Evolutionary conservation across 768 basidiomycete species (phyloP), one percentile per base, ranked within the genome.

Genomic region (Macrocybe gigantea): DNA sequence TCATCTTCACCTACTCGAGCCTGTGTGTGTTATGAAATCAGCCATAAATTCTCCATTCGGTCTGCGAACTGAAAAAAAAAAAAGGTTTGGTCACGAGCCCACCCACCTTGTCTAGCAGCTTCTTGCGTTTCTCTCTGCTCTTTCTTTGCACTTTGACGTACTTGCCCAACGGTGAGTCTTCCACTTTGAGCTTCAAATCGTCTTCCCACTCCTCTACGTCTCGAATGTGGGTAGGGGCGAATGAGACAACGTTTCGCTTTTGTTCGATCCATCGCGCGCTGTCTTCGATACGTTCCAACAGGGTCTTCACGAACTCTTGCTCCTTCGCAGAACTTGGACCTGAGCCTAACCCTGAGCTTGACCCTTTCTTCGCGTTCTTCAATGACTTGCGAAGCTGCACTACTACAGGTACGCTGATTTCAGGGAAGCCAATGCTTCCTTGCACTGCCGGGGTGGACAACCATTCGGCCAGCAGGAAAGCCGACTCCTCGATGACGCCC

Each of bases 381-480:
- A 94, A 56, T 47, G 79, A 74, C 54, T 86, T 85, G 38, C 82
- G 81, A 44, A 99, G 70, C 1, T 79, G 70, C 8, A 88, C 75
- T 11, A 83, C 67, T 34, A 93, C 70, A 2, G 94, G 93, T 9
- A 97, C 79, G 10, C 82, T 74, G 36, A 95, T 75, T 67, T 99
- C 96, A 2, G 96, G 95, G 74, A 96, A 98, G 1, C 91, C 91
- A 50, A 97, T 83, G 63, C 86, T 89, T 1, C 82, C 86, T 42
- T 90, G 86, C 1, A 94, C 82, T 0, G 79, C 69, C 7, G 67
- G 55, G 32, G 80, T 83, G 31, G 82, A 74, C 45, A 93, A 79
- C 82, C 88, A 93, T 58, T 93, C 92, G 1, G 83, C 83, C 15
- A 95, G 72, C 29, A 91, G 65, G 65, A 80, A 95, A 5, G 75